A percentile compares a stretch with the other conserved stretches of the same genome.
phyloP scores from a whole-genome alignment of 768 basidiomycete genomes.

The Lactarius sp. region DNA sequence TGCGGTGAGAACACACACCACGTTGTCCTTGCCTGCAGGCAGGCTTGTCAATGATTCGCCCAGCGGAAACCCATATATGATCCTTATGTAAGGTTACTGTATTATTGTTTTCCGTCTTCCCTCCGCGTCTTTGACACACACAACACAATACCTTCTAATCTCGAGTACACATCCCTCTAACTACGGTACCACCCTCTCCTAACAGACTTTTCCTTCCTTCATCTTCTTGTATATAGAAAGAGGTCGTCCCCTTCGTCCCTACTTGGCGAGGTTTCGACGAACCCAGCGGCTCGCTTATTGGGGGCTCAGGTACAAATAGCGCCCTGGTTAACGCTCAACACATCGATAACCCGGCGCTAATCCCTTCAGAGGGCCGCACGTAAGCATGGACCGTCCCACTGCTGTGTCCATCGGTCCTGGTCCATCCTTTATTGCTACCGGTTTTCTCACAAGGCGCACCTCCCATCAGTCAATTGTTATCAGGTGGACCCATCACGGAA shows the following conservation, averaged over 20 bases:
- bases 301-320: slow-evolving; percentile 14
- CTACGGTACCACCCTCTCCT: slow-evolving; percentile 8
- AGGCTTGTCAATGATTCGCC: slow-evolving; percentile 41
- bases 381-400: slow-evolving; percentile 9
- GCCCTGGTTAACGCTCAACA: slow-evolving; percentile 10
- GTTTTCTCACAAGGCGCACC: slow-evolving; percentile 21
- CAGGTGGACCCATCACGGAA: slow-evolving; percentile 28
- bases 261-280: neutral
- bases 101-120: slow-evolving; percentile 26
- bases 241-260: neutral
- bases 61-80: slow-evolving; percentile 25
- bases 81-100: slow-evolving; percentile 40
- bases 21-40: slow-evolving; percentile 80
- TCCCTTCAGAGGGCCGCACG: neutral
- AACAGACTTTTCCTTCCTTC: neutral
- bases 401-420: slow-evolving; percentile 16
- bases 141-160: slow-evolving; percentile 17
- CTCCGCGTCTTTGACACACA: slow-evolving; percentile 19
- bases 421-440: slow-evolving; percentile 16
- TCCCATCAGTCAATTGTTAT: slow-evolving; percentile 53
- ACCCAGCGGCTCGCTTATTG: slow-evolving; percentile 13
- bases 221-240: neutral
- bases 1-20: slow-evolving; percentile 54
- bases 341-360: slow-evolving; percentile 22
- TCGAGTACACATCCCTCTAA: neutral